Conservation (phyloP, 768 basidiomycete genomes). For the Kwoniella shandongensis region DNA sequence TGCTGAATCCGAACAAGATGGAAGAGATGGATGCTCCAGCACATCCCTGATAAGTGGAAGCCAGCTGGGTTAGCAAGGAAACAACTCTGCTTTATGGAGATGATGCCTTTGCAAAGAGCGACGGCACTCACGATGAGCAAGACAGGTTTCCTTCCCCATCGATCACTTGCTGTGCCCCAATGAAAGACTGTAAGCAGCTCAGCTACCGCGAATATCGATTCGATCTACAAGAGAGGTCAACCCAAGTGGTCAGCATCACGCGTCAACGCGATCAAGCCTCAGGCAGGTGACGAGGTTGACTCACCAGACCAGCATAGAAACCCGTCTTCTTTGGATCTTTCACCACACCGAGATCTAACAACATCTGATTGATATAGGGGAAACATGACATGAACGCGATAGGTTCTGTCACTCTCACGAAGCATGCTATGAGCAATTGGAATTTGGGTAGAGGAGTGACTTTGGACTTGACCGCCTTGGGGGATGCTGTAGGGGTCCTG, state of each 20-base stretch:
- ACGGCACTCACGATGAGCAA: slow-evolving; percentile 33
- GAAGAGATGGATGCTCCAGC: slow-evolving; percentile 35
- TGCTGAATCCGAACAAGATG: slow-evolving; percentile 40
- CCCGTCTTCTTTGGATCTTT: slow-evolving; percentile 34
- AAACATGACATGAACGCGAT: slow-evolving; percentile 41
- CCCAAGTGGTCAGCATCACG: background rate
- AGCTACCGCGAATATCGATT: slow-evolving; percentile 40
- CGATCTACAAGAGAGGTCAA: slow-evolving; percentile 33
- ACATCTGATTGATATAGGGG: slow-evolving; percentile 47
- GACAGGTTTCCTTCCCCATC: slow-evolving; percentile 40
- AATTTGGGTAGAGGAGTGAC: slow-evolving; percentile 40
- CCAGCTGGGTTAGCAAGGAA: background rate
- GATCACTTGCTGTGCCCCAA: slow-evolving; percentile 40
- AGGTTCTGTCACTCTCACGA: slow-evolving; percentile 38
- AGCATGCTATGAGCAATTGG: slow-evolving; percentile 36
- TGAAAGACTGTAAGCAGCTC: slow-evolving; percentile 44
- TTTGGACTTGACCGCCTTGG: background rate
- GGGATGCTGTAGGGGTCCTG: background rate
- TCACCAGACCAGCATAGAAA: slow-evolving; percentile 38
- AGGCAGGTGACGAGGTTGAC: too few relatives aligned
- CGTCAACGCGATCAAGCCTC: too few relatives aligned
- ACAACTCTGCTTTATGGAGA: background rate
- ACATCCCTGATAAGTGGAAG: slow-evolving; percentile 24
- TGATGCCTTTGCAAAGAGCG: background rate
- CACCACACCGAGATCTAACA: slow-evolving; percentile 36